Percentiles rank a stretch among this genome's conserved stretches.
Evolutionary conservation across 805 yeast genomes (phyloP).

Genomic region (Starmerella stellata): DNA sequence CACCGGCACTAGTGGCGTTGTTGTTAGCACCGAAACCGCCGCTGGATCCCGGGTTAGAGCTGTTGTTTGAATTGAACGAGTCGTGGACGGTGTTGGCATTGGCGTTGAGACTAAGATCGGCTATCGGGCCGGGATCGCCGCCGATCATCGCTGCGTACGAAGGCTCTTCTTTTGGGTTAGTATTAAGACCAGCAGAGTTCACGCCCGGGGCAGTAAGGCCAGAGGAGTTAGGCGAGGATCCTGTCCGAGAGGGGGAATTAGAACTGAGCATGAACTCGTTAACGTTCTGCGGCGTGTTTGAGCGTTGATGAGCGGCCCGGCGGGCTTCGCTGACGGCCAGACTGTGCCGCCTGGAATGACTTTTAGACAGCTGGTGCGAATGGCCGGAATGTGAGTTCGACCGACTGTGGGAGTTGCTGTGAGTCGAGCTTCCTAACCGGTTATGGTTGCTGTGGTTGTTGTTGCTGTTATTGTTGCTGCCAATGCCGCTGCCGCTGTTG

Average conservation of each 20-base stretch:
- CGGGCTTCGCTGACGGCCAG: slow-evolving; percentile 83
- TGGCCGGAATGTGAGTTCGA: slow-evolving; percentile 6
- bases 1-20: neutral
- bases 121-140: slow-evolving; percentile 1
- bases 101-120: neutral
- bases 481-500: slow-evolving; percentile 3
- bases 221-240: too few relatives aligned
- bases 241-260: neutral
- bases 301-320: slow-evolving; percentile 86
- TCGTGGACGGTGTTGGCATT: too few relatives aligned
- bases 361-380: slow-evolving; percentile 22
- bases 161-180: too few relatives aligned
- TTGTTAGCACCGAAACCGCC: neutral
- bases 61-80: too few relatives aligned
- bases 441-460: slow-evolving; percentile 6
- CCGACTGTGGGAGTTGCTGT: slow-evolving; percentile 1
- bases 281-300: slow-evolving; percentile 33
- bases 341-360: slow-evolving; percentile 84
- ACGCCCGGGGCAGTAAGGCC: too few relatives aligned
- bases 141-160: neutral
- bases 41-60: too few relatives aligned
- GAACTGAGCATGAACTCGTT: neutral
- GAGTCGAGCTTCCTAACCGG: slow-evolving; percentile 4
- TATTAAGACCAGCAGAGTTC: neutral
- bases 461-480: slow-evolving; percentile 7